Conservation (phyloP, 108 stramenopile genomes). For the Poteriospumella lacustris region DNA sequence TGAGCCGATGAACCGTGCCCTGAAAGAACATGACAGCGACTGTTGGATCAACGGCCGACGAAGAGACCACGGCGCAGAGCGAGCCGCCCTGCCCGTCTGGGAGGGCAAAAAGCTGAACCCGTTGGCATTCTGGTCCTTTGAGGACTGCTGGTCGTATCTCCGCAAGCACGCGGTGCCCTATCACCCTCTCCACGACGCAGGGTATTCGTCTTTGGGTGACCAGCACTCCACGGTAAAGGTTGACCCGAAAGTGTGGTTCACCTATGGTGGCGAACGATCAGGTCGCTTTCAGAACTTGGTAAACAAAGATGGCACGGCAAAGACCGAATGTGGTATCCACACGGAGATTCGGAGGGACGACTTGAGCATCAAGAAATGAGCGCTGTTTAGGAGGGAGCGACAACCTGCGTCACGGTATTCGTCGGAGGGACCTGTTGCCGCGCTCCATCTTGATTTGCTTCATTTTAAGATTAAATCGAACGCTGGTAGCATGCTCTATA, state of each 20-base stretch:
- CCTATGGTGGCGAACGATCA: slow-evolving; percentile 87
- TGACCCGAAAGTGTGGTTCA: slow-evolving; percentile 67
- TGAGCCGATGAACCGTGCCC: slow-evolving; percentile 90
- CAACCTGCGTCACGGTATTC: too few relatives aligned
- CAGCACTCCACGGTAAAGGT: slow-evolving; percentile 52
- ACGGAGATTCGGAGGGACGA: neutral
- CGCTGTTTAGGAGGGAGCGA: too few relatives aligned
- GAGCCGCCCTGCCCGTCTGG: slow-evolving; percentile 60
- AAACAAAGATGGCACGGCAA: slow-evolving; percentile 77
- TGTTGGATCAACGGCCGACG: slow-evolving; percentile 96
- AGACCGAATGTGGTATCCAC: slow-evolving; percentile 97
- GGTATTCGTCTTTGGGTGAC: slow-evolving; percentile 90
- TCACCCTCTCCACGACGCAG: slow-evolving; percentile 92
- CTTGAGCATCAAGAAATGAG: slow-evolving; percentile 2
- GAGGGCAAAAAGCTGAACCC: slow-evolving; percentile 68
- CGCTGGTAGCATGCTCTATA: too few relatives aligned
- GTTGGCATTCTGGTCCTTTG: slow-evolving; percentile 91
- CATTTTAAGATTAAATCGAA: too few relatives aligned
- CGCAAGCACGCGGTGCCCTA: slow-evolving; percentile 87
- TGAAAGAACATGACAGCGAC: slow-evolving; percentile 83
- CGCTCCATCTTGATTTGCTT: too few relatives aligned
- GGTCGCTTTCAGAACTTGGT: slow-evolving; percentile 76
- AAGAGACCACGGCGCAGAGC: slow-evolving; percentile 89
- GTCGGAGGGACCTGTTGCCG: too few relatives aligned
- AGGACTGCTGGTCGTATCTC: slow-evolving; percentile 94